A percentile compares a stretch with the other conserved stretches of the same genome.
Conservation (phyloP, 805 yeast genomes). For the Pichia manshurica region DNA sequence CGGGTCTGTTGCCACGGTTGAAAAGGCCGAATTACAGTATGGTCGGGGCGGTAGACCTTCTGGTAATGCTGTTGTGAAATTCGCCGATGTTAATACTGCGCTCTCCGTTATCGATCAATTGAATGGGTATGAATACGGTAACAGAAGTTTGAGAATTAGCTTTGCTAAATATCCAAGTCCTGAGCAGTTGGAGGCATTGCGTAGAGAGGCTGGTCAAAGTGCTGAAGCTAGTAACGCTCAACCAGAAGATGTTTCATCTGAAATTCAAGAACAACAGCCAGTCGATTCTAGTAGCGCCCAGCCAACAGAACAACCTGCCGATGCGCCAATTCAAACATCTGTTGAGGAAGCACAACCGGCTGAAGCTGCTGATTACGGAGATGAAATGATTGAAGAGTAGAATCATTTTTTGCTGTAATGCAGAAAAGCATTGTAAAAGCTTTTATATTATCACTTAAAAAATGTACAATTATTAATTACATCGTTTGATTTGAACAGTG, state of each 20-base stretch:
- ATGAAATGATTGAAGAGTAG: slow-evolving; percentile 25
- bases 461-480: too few relatives aligned
- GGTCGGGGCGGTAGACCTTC: slow-evolving; percentile 59
- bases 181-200: slow-evolving; percentile 11
- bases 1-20: slow-evolving; percentile 74
- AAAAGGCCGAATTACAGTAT: slow-evolving; percentile 68
- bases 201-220: slow-evolving; percentile 18
- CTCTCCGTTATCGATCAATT: slow-evolving; percentile 69
- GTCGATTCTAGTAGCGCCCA: not conserved
- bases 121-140: slow-evolving; percentile 79
- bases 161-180: slow-evolving; percentile 44
- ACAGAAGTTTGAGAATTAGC: slow-evolving; percentile 61
- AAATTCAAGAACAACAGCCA: not conserved
- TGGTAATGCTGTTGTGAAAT: slow-evolving; percentile 83
- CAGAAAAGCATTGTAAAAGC: not conserved
- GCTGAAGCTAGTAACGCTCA: not conserved
- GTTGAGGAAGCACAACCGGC: slow-evolving; percentile 4
- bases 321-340: not conserved
- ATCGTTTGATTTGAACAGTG: too few relatives aligned
- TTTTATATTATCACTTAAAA: not conserved
- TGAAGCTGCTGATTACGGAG: slow-evolving; percentile 13
- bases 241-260: not conserved
- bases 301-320: not conserved
- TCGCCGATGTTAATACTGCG: slow-evolving; percentile 61
- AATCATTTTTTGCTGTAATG: not conserved